These are phyloP conservation scores for Leccinum longicurvipes DNA, from an alignment of 768 basidiomycete species.

Conservation along the genomic window DNA sequence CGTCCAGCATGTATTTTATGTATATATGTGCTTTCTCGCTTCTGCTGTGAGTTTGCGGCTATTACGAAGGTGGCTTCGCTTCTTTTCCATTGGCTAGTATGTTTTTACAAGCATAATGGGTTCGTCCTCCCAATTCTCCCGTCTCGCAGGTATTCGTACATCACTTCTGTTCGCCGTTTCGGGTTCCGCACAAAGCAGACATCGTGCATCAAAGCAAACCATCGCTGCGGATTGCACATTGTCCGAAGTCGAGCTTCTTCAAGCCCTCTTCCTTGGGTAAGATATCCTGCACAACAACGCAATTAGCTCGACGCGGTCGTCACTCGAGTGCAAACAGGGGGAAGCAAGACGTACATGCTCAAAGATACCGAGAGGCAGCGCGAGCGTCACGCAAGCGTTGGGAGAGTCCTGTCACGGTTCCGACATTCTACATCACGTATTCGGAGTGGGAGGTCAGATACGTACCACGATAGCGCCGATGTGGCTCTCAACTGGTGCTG, in stretches of 20 bases:
- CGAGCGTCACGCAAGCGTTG: slow-evolving; percentile 74
- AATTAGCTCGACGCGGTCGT: not conserved
- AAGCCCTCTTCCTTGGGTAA: slow-evolving; percentile 62
- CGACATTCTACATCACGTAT: not conserved
- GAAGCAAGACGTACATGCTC: slow-evolving; percentile 48
- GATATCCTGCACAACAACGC: slow-evolving; percentile 48
- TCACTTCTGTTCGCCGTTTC: not conserved
- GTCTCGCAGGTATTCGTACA: not conserved
- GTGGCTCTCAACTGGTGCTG: slow-evolving; percentile 68
- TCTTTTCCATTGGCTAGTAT: not conserved
- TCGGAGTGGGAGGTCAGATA: slow-evolving; percentile 6
- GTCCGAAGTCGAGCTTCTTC: slow-evolving; percentile 54
- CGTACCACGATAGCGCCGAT: slow-evolving; percentile 67
- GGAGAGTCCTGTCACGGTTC: slow-evolving; percentile 55
- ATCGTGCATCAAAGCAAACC: slow-evolving; percentile 41
- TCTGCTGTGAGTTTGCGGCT: too few species aligned
- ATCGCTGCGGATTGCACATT: slow-evolving; percentile 65
- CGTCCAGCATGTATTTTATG: not conserved
- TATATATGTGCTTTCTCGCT: not conserved
- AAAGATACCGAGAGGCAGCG: slow-evolving; percentile 74
- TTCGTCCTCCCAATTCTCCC: not conserved
- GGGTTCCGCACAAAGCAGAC: not conserved
- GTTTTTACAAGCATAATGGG: not conserved
- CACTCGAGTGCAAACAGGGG: not conserved
- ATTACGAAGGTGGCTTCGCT: not conserved